phyloP scores from a whole-genome alignment of 768 basidiomycete species.

The Paxillus involutus region DNA sequence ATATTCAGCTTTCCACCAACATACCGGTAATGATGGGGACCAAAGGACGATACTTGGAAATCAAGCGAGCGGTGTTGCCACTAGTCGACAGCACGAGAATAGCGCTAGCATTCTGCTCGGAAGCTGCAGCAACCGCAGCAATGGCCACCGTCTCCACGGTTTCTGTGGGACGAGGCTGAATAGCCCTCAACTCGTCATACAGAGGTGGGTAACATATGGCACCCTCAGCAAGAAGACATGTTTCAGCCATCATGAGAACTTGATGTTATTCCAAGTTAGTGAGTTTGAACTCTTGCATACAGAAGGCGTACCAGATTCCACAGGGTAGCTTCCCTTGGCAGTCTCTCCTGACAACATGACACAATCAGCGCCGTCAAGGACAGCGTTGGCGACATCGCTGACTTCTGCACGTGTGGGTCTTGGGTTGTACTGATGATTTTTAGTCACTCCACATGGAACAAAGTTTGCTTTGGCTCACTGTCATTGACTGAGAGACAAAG shows the following conservation, averaged over 20 bases:
- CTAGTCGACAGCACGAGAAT: conserved; percentile 96
- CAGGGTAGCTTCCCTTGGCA: conserved; percentile 95
- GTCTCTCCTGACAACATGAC: conserved; percentile 99
- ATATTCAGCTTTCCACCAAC: conserved; percentile 18
- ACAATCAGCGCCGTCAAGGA: conserved; percentile 97
- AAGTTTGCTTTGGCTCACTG: conserved; percentile 46
- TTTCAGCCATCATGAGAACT: conserved; percentile 99
- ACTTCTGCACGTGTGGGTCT: conserved; percentile 98
- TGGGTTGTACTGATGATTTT: conserved; percentile 81
- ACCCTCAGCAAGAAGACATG: conserved; percentile 93
- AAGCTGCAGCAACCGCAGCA: conserved; percentile 92
- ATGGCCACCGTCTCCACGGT: conserved; percentile 96
- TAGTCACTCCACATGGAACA: not conserved
- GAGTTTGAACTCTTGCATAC: not conserved
- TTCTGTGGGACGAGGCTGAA: conserved; percentile 85
- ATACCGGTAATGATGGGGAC: conserved; percentile 93
- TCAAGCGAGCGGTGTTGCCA: conserved; percentile 91
- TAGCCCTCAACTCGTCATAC: conserved; percentile 81
- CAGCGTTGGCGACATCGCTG: conserved; percentile 98
- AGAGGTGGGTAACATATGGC: conserved; percentile 94
- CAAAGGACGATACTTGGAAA: conserved; percentile 94
- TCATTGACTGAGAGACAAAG: conserved; percentile 74
- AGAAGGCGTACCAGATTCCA: conserved; percentile 76
- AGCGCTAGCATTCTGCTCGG: conserved; percentile 92
- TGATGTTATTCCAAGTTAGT: conserved; percentile 7